Conservation (phyloP, 352 stramenopile genomes). For the Pythium chondricola region DNA sequence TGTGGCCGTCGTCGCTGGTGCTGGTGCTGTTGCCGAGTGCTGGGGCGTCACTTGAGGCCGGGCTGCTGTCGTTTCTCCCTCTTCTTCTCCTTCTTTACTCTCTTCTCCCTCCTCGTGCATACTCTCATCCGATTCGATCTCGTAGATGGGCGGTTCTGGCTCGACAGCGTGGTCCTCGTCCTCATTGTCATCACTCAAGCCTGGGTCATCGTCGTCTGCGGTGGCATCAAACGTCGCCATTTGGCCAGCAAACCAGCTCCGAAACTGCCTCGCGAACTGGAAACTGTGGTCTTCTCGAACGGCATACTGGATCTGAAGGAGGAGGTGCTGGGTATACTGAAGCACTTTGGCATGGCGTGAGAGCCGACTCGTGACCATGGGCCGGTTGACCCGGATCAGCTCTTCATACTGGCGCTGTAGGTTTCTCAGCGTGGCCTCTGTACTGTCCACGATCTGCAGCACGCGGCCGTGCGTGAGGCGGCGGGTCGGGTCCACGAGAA, state of each 20-base stretch:
- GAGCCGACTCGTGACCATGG: constrained; percentile 28
- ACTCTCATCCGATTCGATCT: constrained; percentile 6
- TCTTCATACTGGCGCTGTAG: constrained; percentile 31
- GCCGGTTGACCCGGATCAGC: constrained; percentile 34
- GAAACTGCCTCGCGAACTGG: constrained; percentile 46
- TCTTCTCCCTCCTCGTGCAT: background rate
- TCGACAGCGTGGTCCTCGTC: background rate
- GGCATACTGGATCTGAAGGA: background rate
- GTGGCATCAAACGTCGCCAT: background rate
- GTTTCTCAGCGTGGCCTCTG: constrained; percentile 26
- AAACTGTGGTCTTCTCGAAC: constrained; percentile 29
- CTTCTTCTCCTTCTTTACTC: background rate
- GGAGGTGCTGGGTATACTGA: constrained; percentile 32
- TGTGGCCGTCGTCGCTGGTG: background rate
- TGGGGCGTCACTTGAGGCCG: background rate
- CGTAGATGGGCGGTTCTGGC: constrained; percentile 14
- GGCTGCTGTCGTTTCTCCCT: background rate
- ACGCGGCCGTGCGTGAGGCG: constrained; percentile 37
- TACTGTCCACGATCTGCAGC: constrained; percentile 36
- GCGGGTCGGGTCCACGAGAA: constrained; percentile 30
- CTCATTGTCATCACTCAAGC: constrained; percentile 1
- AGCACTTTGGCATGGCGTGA: constrained; percentile 56
- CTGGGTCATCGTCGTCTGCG: constrained; percentile 4
- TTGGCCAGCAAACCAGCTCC: constrained; percentile 30
- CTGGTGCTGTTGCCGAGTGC: background rate